Percentiles rank a stretch among this genome's conserved stretches.
phyloP scores from a whole-genome alignment of 2,329 filamentous ascomycete species.

The Fusarium dlaminii region DNA sequence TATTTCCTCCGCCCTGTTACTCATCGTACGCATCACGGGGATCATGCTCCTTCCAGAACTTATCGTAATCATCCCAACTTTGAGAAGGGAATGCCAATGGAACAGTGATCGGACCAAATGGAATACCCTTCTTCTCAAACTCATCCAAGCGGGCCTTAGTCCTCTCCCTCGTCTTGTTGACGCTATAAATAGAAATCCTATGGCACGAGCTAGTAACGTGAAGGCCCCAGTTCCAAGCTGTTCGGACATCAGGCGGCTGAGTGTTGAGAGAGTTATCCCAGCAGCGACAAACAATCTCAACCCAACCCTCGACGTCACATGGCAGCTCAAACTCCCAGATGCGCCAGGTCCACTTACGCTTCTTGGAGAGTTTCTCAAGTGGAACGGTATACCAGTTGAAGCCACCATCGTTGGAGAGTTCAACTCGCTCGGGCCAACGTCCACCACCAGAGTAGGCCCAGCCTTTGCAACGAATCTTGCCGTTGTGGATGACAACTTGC shows the following conservation, averaged over 20 bases:
- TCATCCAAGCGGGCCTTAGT: conserved; percentile 61
- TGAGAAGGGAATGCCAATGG: conserved; percentile 61
- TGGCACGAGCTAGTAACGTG: conserved; percentile 72
- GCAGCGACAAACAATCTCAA: conserved; percentile 66
- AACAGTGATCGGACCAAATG: conserved; percentile 63
- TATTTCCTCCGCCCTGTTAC: neutral
- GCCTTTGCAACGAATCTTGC: conserved; percentile 64
- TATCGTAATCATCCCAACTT: conserved; percentile 58
- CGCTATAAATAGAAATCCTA: conserved; percentile 68
- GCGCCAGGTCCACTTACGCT: conserved; percentile 72
- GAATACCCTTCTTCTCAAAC: conserved; percentile 58
- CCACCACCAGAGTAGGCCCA: conserved; percentile 69
- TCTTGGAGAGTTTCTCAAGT: conserved; percentile 66
- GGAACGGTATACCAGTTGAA: conserved; percentile 72
- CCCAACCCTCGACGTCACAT: conserved; percentile 69
- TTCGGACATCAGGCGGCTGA: conserved; percentile 63
- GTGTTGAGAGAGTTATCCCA: conserved; percentile 72
- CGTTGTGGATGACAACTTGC: conserved; percentile 68
- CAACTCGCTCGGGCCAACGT: conserved; percentile 69
- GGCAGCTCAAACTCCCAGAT: conserved; percentile 71
- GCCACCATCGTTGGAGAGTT: conserved; percentile 71
- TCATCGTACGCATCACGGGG: conserved; percentile 42
- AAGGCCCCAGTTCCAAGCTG: conserved; percentile 72
- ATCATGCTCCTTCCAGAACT: conserved; percentile 42
- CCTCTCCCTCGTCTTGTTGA: conserved; percentile 61